These are phyloP conservation scores for Thyridium curvatum DNA, from an alignment of 2,329 filamentous ascomycete species.

Conservation along the genomic window DNA sequence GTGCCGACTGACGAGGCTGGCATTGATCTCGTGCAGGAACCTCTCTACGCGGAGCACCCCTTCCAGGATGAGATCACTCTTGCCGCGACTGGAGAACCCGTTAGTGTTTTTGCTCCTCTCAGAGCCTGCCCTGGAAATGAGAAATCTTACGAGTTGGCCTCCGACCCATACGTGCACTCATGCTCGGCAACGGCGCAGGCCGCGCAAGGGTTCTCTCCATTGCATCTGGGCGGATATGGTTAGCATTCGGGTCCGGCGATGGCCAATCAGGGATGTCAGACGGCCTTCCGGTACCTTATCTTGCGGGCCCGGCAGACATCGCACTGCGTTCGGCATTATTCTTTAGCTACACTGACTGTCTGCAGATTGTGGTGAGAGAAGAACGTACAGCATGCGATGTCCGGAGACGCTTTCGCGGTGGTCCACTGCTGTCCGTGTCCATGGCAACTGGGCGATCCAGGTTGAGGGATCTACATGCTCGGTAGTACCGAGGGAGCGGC, in stretches of 20 bases:
- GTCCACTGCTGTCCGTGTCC: too few species aligned
- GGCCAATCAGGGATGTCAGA: too few species aligned
- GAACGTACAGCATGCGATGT: slow-evolving; percentile 3
- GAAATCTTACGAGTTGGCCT: slow-evolving; percentile 2
- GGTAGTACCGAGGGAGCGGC: too few species aligned
- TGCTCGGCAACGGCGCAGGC: slow-evolving; percentile 2
- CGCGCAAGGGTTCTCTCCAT: slow-evolving; percentile 3
- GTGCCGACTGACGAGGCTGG: slow-evolving; percentile 25
- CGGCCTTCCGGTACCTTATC: neutral
- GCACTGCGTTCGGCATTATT: slow-evolving; percentile 1
- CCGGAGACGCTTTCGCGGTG: slow-evolving; percentile 1
- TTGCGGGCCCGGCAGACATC: slow-evolving; percentile 3
- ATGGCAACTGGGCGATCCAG: too few species aligned
- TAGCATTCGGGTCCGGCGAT: too few species aligned
- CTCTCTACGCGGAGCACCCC: slow-evolving; percentile 41
- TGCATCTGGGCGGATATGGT: neutral
- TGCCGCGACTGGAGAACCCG: slow-evolving; percentile 20
- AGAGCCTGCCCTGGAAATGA: too few species aligned
- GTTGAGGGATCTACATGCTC: too few species aligned
- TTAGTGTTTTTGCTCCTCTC: neutral
- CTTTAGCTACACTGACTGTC: too few species aligned
- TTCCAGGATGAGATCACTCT: slow-evolving; percentile 45
- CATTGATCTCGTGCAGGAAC: slow-evolving; percentile 36
- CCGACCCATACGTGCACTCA: slow-evolving; percentile 4
- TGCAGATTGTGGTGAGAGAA: too few species aligned